Evolutionary conservation across 2,329 filamentous ascomycete genomes (phyloP).

Genomic region (Dryadomyces quercus-mongolicae): DNA sequence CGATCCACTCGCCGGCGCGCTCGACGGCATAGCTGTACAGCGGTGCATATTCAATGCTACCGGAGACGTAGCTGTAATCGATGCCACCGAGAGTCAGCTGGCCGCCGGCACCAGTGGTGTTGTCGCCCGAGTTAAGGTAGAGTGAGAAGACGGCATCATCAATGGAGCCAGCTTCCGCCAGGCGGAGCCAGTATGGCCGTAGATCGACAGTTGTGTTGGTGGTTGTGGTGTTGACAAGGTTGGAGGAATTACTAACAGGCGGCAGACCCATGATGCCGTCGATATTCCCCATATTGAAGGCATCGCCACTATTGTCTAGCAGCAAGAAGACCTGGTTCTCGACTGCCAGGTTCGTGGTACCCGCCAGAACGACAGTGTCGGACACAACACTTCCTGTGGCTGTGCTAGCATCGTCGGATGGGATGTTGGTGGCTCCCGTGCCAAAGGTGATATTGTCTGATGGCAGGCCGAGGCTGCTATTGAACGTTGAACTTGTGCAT

Average conservation of each 20-base stretch:
- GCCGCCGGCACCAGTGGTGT: conserved; percentile 9
- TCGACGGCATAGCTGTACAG: conserved; percentile 10
- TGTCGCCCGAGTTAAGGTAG: conserved; percentile 14
- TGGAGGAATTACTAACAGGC: conserved; percentile 7
- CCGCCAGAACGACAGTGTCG: conserved; percentile 16
- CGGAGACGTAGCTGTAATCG: conserved; percentile 15
- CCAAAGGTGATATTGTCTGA: conserved; percentile 8
- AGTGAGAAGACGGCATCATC: conserved; percentile 17
- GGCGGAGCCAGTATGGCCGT: conserved; percentile 16
- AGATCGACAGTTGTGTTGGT: background rate
- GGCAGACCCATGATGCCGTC: conserved; percentile 19
- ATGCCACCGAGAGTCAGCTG: conserved; percentile 19
- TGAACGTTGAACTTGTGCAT: conserved; percentile 13
- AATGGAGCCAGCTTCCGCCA: conserved; percentile 15
- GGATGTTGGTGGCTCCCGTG: conserved; percentile 17
- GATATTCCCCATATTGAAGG: conserved; percentile 14
- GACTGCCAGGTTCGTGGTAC: conserved; percentile 10
- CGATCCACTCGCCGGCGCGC: conserved; percentile 12
- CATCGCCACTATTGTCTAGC: conserved; percentile 15
- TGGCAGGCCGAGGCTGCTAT: conserved; percentile 10
- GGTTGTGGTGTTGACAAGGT: background rate
- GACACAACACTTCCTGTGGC: conserved; percentile 13
- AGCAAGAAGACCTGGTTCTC: conserved; percentile 18
- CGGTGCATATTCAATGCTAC: conserved; percentile 13
- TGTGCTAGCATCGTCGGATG: conserved; percentile 12